Evolutionary conservation across 306 rosid genomes (phyloP), one percentile per base, ranked within the genome.

Genomic region (Abrus precatorius): DNA sequence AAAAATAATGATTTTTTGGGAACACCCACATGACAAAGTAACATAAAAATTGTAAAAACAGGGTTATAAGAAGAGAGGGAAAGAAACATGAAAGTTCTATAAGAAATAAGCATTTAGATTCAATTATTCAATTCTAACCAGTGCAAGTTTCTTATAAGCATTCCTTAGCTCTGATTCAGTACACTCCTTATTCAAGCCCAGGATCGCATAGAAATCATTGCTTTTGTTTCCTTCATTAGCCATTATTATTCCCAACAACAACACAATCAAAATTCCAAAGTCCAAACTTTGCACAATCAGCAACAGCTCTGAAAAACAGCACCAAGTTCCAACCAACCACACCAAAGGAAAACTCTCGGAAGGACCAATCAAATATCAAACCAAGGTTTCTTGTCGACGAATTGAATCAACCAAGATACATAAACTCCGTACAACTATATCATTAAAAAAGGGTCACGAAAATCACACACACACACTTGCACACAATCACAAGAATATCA

Each of bases 101-200:
- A 36, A 3, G 10, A 14, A 66, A 53, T 20, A 47, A 45, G 40
- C 53, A 27, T 57, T 74, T 1, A 65, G 48, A 41, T 50, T 73
- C 13, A 86, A 78, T 32, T 84, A 41, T 50, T 73, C 13, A 86
- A 78, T 32, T 84, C 93, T 87, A 85, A 94, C 98, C 98, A 90
- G 60, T 77, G 98, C 98, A 52, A 93, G 91, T 86, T 88, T 96
- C 92, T 85, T 96, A 86, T 96, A 96, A 3, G 98, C 93, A 80
- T 78, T 89, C 69, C 87, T 82, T 79, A 96, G 90, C 84, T 96
- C 98, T 32, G 80, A 70, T 27, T 85, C 89, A 1, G 94, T 68
- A 89, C 99, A 96, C 83, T 92, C 98, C 82, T 92, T 93, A 34
- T 89, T 79, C 92, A 96, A 78, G 8, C 97, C 99, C 84, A 95